These are phyloP conservation scores for Mycena haematopus DNA, from an alignment of 768 basidiomycete species.

Conservation along the genomic window DNA sequence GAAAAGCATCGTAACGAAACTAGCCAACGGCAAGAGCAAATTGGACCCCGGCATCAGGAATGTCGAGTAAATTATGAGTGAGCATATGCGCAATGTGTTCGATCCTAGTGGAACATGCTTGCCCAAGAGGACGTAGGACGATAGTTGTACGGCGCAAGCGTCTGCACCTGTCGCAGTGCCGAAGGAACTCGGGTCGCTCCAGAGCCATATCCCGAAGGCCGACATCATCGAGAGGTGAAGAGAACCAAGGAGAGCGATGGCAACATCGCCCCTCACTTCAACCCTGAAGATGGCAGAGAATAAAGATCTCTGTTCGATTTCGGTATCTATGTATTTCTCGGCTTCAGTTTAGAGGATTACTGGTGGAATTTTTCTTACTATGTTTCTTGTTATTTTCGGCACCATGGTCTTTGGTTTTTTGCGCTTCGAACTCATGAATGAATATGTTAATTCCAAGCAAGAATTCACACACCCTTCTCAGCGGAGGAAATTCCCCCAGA, in stretches of 20 bases:
- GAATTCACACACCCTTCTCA: no score
- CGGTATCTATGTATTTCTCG: not conserved
- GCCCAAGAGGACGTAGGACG: slow-evolving; percentile 13
- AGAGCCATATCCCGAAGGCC: slow-evolving; percentile 9
- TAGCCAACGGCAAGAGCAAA: not conserved
- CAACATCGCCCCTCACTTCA: not conserved
- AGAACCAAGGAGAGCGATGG: slow-evolving; percentile 10
- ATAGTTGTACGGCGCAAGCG: not conserved
- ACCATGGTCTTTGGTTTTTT: not conserved
- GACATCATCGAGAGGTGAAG: slow-evolving; percentile 18
- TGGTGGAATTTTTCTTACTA: no score
- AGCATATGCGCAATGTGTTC: not conserved
- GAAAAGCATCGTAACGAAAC: not conserved
- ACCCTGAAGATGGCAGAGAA: slow-evolving; percentile 4
- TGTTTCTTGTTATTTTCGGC: not conserved
- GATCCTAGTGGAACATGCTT: not conserved
- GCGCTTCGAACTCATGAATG: no score
- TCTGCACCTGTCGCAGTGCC: not conserved
- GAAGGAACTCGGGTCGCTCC: slow-evolving; percentile 6
- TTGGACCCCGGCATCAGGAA: slow-evolving; percentile 5
- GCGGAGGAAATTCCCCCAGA: no score
- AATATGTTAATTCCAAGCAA: no score
- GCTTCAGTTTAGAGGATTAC: not conserved
- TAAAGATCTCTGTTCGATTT: not conserved
- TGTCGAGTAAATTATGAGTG: slow-evolving; percentile 3